phyloP scores from a whole-genome alignment of 140 eudicot genomes.

The Senecio squalidus region DNA sequence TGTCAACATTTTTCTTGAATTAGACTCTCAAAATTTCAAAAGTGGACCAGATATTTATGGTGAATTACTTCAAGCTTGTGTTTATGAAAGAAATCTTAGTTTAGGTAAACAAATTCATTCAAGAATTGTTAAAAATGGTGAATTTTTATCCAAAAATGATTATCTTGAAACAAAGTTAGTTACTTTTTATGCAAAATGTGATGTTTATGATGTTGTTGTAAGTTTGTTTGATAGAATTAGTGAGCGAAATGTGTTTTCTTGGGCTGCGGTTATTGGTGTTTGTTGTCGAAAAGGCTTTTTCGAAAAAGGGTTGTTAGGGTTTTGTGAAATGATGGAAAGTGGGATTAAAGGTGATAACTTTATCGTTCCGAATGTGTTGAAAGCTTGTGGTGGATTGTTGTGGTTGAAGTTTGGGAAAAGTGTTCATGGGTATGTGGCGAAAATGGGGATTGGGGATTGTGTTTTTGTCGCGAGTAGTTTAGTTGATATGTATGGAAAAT shows the following conservation, averaged over 20 bases:
- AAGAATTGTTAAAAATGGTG: constrained; percentile 45
- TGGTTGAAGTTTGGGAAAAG: constrained; percentile 43
- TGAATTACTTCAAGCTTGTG: constrained; percentile 66
- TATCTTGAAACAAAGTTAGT: constrained; percentile 56
- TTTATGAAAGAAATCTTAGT: constrained; percentile 36
- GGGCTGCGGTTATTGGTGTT: constrained; percentile 73
- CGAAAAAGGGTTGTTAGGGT: constrained; percentile 36
- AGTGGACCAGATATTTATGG: constrained; percentile 48
- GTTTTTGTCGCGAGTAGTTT: constrained; percentile 70
- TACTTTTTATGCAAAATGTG: constrained; percentile 60
- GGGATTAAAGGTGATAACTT: constrained; percentile 58
- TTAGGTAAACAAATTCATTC: constrained; percentile 69
- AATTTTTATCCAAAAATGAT: constrained; percentile 34
- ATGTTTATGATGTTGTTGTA: constrained; percentile 31
- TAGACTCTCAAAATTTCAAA: constrained; percentile 26
- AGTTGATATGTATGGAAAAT: constrained; percentile 83
- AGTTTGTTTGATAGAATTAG: constrained; percentile 31
- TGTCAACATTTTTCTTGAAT: constrained; percentile 30
- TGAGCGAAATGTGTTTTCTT: constrained; percentile 53
- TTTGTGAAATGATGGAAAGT: constrained; percentile 42
- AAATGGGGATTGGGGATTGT: constrained; percentile 49
- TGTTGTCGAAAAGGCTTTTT: constrained; percentile 37
- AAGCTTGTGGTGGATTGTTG: constrained; percentile 58
- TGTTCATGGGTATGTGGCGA: constrained; percentile 61
- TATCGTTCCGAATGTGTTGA: constrained; percentile 65